Base-by-base conservation (phyloP, 257 asterid genomes). In the Parsonsia alboflavescens region DNA sequence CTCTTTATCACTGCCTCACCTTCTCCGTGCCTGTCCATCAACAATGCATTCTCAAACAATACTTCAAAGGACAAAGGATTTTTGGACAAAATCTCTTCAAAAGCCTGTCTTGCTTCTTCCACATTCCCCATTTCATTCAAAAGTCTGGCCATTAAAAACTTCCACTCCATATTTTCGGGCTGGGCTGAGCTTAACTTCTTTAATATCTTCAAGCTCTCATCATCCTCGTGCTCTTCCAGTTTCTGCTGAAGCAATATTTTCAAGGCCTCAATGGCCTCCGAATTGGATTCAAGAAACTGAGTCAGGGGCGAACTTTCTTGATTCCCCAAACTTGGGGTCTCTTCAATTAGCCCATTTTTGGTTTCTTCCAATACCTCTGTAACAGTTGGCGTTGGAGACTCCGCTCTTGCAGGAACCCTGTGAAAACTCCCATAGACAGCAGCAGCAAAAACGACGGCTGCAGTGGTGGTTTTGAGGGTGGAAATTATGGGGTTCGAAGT, bases 1-100 rank as follows among this genome's bases (percentile, higher is more conserved):
- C 97, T 89, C 79, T 75, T 73, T 73, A 88, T 81, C 74, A 85
- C 94, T 1, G 70, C 82, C 33, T 81, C 96, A 28, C 94, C 82
- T 77, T 91, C 97, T 3, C 96, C 96, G 30, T 90, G 79, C 26
- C 82, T 81, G 48, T 91, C 98, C 97, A 93, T 88, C 79, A 93
- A 50, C 78, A 91, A 53, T 0, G 93, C 96, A 64, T 87, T 91
- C 80, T 91, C 98, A 41, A 93, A 88, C 75, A 91, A 74, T 0
- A 91, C 97, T 78, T 88, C 93, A 52, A 84, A 87, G 0, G 82
- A 88, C 22, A 91, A 74, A 0, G 97, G 97, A 48, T 82, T 81
- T 24, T 61, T 56, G 3, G 83, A 66, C 48, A 93, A 72, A 11
- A 93, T 83, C 36, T 86, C 89, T 68, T 91, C 96, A 49, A 87